Evolutionary conservation across 2,329 filamentous ascomycete species (phyloP), one percentile per base, ranked within the genome.

Genomic region (Aspergillus intermedius): DNA sequence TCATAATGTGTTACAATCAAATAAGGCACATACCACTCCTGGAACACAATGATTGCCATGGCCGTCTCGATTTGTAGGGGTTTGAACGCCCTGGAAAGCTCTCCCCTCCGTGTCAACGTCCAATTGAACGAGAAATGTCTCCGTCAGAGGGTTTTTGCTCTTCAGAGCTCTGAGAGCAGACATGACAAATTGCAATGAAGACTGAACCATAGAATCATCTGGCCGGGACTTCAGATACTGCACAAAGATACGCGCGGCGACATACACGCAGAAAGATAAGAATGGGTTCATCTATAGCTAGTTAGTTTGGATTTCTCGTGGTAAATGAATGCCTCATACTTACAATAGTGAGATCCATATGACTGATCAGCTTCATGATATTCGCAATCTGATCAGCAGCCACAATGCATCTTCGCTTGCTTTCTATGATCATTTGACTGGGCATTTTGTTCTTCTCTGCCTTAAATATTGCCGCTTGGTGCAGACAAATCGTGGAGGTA

Each of bases 401-500:
- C 19, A 90, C 90, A 50, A 97, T 89, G 60, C 93, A 97, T 52
- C 93, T 81, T 12, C 93, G 82, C 67, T 95, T 96, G 67, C 91
- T 95, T 64, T 97, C 91, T 1, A 87, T 83, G 54, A 87, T 84
- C 42, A 96, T 84, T 15, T 86, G 84, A 1, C 79, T 74, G 0
- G 88, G 84, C 52, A 96, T 74, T 46, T 83, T 81, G 67, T 95
- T 86, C 70, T 90, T 93, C 60, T 97, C 91, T 0, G 91, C 90
- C 66, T 96, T 97, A 77, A 91, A 96, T 17, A 98, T 97, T 22
- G 93, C 93, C 2, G 91, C 93, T 71, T 98, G 93, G 62, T 98
- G 93, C n/a, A 98, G 75, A 66, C 91, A 97, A 47, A 98, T 97
- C 1, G 89, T 90, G 1, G 91, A 95, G 0, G 93, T 95, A 65